Evolutionary conservation across 2,329 filamentous ascomycete genomes (phyloP).

Genomic region (Aschersonia sp.): DNA sequence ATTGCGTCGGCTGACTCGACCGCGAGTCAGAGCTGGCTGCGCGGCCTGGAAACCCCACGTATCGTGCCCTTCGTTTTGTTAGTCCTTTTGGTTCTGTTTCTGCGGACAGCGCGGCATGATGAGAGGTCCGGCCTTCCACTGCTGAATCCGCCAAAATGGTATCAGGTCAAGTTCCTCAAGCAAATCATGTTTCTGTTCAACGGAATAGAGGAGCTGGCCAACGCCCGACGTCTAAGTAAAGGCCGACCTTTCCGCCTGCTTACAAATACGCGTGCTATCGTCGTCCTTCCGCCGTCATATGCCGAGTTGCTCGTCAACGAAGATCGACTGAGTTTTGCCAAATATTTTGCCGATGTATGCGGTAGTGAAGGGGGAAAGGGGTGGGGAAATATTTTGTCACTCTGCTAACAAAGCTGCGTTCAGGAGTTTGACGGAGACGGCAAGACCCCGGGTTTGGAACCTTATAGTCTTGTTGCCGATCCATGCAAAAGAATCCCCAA

Average conservation of each 20-base stretch:
- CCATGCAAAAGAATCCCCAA: conserved; percentile 3
- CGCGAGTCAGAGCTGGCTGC: not conserved
- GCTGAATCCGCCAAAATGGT: conserved; percentile 4
- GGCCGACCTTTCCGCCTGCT: conserved; percentile 4
- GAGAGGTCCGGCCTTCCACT: not conserved
- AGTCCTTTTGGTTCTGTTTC: conserved; percentile 19
- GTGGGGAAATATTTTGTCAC: not conserved
- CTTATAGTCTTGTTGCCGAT: conserved; percentile 5
- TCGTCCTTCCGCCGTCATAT: conserved; percentile 5
- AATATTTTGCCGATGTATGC: conserved; percentile 5
- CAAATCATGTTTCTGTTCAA: conserved; percentile 3
- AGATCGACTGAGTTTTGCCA: conserved; percentile 4
- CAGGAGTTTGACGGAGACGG: conserved; percentile 6
- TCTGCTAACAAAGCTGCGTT: not conserved
- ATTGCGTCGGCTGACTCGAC: not conserved
- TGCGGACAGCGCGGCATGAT: not conserved
- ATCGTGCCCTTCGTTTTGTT: conserved; percentile 36
- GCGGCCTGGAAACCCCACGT: conserved; percentile 5
- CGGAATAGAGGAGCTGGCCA: conserved; percentile 3
- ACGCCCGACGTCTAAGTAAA: conserved; percentile 1
- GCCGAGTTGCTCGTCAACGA: conserved; percentile 3
- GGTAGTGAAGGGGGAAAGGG: not conserved
- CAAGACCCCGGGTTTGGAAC: conserved; percentile 4
- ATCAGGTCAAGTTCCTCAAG: conserved; percentile 3
- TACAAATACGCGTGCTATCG: conserved; percentile 5